phyloP scores from a whole-genome alignment of 768 basidiomycete species.

The Lentinula detonsa region DNA sequence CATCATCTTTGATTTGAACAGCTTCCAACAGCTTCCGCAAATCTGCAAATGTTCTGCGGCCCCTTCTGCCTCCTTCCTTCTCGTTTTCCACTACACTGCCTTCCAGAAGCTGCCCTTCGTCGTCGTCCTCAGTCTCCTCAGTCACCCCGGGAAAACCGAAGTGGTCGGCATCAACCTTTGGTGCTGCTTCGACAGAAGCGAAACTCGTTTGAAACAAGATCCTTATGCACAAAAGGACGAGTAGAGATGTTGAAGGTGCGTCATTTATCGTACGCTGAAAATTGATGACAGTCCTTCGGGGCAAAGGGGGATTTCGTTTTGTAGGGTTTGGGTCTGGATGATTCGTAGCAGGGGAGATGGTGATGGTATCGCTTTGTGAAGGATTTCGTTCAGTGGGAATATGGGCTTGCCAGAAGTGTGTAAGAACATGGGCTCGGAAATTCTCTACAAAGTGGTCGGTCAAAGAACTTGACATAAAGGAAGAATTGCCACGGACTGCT shows the following conservation, averaged over 20 bases:
- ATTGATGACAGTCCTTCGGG: conserved; percentile 54
- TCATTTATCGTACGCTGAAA: conserved; percentile 56
- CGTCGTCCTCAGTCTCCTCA: conserved; percentile 71
- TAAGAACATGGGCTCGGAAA: conserved; percentile 66
- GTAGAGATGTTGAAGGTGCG: conserved; percentile 69
- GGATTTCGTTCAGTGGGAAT: conserved; percentile 47
- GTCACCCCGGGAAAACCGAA: conserved; percentile 87
- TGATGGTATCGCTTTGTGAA: conserved; percentile 69
- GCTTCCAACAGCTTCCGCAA: conserved; percentile 39
- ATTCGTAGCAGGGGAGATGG: conserved; percentile 51
- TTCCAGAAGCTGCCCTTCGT: conserved; percentile 37
- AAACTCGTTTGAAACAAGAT: conserved; percentile 80
- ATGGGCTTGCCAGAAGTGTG: conserved; percentile 64
- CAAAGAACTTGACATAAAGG: not conserved
- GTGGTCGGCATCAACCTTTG: conserved; percentile 74
- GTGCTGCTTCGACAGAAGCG: conserved; percentile 59
- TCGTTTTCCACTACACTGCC: conserved; percentile 45
- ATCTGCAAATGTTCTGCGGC: conserved; percentile 59
- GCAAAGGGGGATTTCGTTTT: conserved; percentile 61
- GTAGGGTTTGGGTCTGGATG: conserved; percentile 63
- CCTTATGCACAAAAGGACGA: conserved; percentile 77
- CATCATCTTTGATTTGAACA: conserved; percentile 42
- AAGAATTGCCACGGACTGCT: conserved; percentile 15
- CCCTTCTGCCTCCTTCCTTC: conserved; percentile 64
- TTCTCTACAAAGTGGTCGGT: not conserved